Evolutionary conservation across 805 yeast genomes (phyloP).

Genomic region (Cyberlindnera galapagoensis): DNA sequence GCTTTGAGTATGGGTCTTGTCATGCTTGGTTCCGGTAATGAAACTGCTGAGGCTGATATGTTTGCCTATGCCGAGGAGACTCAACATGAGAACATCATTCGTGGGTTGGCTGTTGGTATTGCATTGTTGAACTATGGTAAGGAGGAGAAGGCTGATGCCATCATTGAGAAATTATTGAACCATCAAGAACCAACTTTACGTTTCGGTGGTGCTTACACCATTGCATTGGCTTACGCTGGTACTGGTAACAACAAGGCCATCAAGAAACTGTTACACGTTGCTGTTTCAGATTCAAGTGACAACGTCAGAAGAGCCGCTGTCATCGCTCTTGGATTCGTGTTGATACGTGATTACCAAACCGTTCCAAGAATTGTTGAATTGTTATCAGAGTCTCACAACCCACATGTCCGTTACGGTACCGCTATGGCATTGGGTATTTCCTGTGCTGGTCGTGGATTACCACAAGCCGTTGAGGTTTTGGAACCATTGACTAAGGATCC

Average conservation of each 20-base stretch:
- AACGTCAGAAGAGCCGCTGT: conserved; percentile 97
- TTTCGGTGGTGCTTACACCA: conserved; percentile 92
- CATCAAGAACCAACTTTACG: conserved; percentile 82
- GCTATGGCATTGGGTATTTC: conserved; percentile 96
- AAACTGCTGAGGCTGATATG: conserved; percentile 69
- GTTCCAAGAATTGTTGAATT: conserved; percentile 94
- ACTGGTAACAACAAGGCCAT: conserved; percentile 89
- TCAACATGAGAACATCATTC: conserved; percentile 89
- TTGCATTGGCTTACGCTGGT: conserved; percentile 95
- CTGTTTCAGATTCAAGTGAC: conserved; percentile 94
- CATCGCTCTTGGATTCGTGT: conserved; percentile 81
- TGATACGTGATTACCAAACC: conserved; percentile 84
- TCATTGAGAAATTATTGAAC: conserved; percentile 57
- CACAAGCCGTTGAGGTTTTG: conserved; percentile 84
- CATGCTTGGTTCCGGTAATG: conserved; percentile 85
- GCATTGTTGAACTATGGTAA: conserved; percentile 82
- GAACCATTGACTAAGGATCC: conserved; percentile 92
- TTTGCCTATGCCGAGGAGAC: conserved; percentile 88
- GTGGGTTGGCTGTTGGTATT: conserved; percentile 88
- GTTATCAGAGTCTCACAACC: conserved; percentile 89
- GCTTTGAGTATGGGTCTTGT: conserved; percentile 94
- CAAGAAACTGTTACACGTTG: conserved; percentile 78
- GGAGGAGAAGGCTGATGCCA: conserved; percentile 70
- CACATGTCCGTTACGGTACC: conserved; percentile 97
- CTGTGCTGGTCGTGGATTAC: conserved; percentile 89